phyloP scores from a whole-genome alignment of 108 stramenopile species.

The Cyclotella atomus region DNA sequence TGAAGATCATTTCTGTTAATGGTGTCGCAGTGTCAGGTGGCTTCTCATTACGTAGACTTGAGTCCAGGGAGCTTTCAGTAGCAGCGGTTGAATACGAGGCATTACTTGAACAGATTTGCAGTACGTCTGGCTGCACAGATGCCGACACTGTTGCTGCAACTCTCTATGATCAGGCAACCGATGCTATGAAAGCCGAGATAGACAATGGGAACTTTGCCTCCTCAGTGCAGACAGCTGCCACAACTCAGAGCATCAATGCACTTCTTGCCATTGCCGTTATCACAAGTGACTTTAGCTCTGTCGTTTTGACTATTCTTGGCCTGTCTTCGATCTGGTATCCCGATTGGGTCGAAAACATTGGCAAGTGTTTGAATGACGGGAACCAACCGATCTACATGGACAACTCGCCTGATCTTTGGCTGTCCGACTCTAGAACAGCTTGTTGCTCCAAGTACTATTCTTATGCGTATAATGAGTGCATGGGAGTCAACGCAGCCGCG shows the following conservation, averaged over 20 bases:
- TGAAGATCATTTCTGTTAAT: conserved; percentile 20
- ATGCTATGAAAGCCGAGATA: conserved; percentile 8
- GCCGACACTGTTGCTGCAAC: conserved; percentile 4
- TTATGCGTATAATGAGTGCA: conserved; percentile 25
- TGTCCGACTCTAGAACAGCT: neutral
- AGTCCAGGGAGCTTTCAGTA: neutral
- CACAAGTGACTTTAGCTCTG: conserved; percentile 4
- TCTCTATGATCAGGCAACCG: conserved; percentile 13
- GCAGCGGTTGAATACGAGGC: conserved; percentile 21
- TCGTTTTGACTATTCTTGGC: conserved; percentile 8
- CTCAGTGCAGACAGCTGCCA: neutral
- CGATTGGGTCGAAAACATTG: conserved; percentile 8
- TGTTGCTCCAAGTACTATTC: conserved; percentile 13
- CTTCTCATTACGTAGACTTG: neutral
- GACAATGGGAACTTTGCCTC: conserved; percentile 9
- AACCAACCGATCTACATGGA: conserved; percentile 22
- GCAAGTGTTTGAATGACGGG: conserved; percentile 20
- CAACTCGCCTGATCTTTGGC: neutral
- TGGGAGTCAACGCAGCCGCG: conserved; percentile 1
- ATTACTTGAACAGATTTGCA: conserved; percentile 20
- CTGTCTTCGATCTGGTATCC: conserved; percentile 8
- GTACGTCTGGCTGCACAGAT: neutral
- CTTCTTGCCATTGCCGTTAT: conserved; percentile 15
- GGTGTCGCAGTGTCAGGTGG: conserved; percentile 6
- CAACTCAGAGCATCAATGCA: neutral